Evolutionary conservation across 495 filamentous ascomycete species (phyloP), one percentile per base, ranked within the genome.

Genomic region (Xylaria palmicola): DNA sequence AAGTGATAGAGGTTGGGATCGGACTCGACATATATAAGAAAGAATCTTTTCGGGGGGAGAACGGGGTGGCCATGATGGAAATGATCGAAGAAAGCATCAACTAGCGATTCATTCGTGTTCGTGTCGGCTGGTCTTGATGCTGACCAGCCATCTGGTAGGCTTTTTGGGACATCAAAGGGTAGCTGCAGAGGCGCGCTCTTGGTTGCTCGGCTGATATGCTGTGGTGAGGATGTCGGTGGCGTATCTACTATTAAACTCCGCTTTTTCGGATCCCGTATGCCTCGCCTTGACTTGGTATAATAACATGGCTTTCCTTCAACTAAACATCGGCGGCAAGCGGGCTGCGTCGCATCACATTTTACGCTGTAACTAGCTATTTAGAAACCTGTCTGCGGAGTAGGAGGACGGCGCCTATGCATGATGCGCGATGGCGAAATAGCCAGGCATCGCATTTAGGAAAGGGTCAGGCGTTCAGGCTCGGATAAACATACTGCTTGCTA

Each of bases 11-110:
- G 67, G 24, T 66, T 64, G 7, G 70, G 70, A 15, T 68, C 64
- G 20, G 65, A 47, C 13, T 62, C 64, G 41, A 70, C 60, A 32
- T 65, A 65, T n/a, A 63, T 65, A 47, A 66, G 56, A 20, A 85
- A 75, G 52, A 72, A 73, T 39, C 71, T 62, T 27, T 74, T 73
- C 4, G 85, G 85, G 0, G 85, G 65, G 4, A 84, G 62, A 65
- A 87, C 75, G 1, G 87, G 86, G 66, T 89, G 86, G 19, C 80
- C 74, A 12, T 70, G 72, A 65, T 88, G 81, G 59, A 89, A 88
- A 65, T 81, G 78, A 43, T 76, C 71, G 69, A 84, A 88, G 65
- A 83, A 88, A 9, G 83, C 69, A 51, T 81, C 62, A 10, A 70
- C 58, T 2, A 70, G 56, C 34, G 62, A 36, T 22, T 65, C 67